Conservation (phyloP, 495 filamentous ascomycete species). For the Neurospora sp. region DNA sequence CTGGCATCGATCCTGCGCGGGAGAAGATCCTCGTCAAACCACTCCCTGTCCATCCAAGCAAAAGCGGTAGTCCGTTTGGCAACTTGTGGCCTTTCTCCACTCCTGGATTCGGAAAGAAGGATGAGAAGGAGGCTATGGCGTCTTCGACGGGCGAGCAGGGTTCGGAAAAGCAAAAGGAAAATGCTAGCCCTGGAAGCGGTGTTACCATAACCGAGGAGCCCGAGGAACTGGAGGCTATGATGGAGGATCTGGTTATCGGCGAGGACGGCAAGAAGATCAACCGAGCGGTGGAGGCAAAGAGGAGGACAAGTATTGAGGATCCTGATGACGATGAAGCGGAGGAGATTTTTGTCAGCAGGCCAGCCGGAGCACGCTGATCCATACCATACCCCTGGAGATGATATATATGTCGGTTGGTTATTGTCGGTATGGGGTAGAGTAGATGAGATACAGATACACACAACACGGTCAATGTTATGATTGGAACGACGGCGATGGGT, state of each 20-base stretch:
- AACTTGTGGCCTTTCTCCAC: constrained; percentile 39
- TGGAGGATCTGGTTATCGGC: constrained; percentile 19
- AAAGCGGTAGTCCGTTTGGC: constrained; percentile 29
- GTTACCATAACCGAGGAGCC: constrained; percentile 20
- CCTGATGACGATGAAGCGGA: constrained; percentile 42
- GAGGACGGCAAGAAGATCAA: constrained; percentile 36
- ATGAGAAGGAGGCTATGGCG: constrained; percentile 15
- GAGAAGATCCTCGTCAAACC: constrained; percentile 35
- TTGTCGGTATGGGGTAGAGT: not conserved
- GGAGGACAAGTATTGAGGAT: constrained; percentile 47
- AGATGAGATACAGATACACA: not conserved
- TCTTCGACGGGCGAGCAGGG: not conserved
- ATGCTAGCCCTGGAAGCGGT: constrained; percentile 15
- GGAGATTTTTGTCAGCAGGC: constrained; percentile 10
- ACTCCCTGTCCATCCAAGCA: constrained; percentile 34
- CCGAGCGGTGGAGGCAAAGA: constrained; percentile 40
- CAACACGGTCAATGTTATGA: not conserved
- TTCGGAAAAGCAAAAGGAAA: constrained; percentile 4
- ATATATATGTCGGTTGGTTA: not conserved
- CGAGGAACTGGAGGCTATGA: constrained; percentile 18
- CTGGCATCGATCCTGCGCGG: constrained; percentile 25
- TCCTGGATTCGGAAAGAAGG: constrained; percentile 20
- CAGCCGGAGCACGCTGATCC: not conserved
- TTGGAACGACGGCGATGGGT: not conserved
- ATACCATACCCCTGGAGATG: not conserved